A percentile compares a stretch with the other conserved stretches of the same genome.
These are phyloP conservation scores for Chiua sp. DNA, from an alignment of 1,284 basidiomycete genomes.

Conservation along the genomic window DNA sequence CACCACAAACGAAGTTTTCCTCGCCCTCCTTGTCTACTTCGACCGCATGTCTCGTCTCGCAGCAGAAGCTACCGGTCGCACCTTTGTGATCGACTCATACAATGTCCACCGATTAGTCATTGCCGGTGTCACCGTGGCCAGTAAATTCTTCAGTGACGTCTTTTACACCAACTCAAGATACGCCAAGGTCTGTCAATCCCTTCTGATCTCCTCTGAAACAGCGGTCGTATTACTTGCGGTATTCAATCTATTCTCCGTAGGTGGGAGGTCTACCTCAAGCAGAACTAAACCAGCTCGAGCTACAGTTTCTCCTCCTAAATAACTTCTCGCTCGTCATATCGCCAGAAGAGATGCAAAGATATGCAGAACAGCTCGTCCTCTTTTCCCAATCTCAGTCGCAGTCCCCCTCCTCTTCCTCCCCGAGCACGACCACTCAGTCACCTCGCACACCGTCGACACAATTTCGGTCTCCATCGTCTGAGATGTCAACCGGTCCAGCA, in stretches of 20 bases:
- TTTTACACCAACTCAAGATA: conserved; percentile 99
- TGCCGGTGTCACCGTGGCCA: conserved; percentile 96
- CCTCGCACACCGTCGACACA: conserved; percentile 29
- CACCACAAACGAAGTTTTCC: conserved; percentile 97
- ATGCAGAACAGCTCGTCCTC: conserved; percentile 85
- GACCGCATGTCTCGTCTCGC: conserved; percentile 86
- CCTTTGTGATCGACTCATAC: conserved; percentile 96
- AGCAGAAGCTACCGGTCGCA: conserved; percentile 66
- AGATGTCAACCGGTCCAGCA: conserved; percentile 41
- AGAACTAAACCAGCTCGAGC: conserved; percentile 96
- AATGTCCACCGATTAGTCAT: conserved; percentile 98
- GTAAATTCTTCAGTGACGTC: conserved; percentile 98
- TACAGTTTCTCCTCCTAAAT: conserved; percentile 96
- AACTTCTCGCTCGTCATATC: conserved; percentile 93
- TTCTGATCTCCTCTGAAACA: neutral
- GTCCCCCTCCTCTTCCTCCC: conserved; percentile 32
- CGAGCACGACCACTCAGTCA: conserved; percentile 25
- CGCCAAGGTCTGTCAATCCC: conserved; percentile 78
- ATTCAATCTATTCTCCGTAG: conserved; percentile 42
- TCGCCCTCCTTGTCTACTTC: conserved; percentile 95
- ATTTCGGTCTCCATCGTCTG: conserved; percentile 18
- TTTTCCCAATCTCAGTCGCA: conserved; percentile 55
- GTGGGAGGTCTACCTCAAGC: conserved; percentile 94
- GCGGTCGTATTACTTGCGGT: neutral
- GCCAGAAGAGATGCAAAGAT: conserved; percentile 92